A percentile compares a stretch with the other conserved stretches of the same genome.
Conservation (phyloP, 2,329 filamentous ascomycete species). For the Parascedosporium putredinis region DNA sequence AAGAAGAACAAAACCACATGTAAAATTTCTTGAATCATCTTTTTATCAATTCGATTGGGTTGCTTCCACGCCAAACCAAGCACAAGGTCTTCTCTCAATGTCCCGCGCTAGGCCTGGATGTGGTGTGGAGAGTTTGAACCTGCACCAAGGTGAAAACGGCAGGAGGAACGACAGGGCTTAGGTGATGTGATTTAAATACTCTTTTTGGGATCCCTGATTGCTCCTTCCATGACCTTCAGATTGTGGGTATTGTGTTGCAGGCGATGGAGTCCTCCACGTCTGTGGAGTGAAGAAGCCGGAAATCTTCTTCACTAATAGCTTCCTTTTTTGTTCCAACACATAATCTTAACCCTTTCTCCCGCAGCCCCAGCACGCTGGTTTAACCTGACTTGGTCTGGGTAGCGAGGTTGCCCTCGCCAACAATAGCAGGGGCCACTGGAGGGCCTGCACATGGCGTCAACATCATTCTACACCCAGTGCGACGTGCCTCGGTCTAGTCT, state of each 20-base stretch:
- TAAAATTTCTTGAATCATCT: not conserved
- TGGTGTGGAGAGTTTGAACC: conserved; percentile 1
- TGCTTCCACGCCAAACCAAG: not conserved
- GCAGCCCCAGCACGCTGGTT: not conserved
- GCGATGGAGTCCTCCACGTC: no score
- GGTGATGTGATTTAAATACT: conserved; percentile 1
- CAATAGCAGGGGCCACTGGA: no score
- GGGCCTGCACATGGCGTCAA: not conserved
- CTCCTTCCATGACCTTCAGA: no score
- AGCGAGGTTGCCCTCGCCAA: not conserved
- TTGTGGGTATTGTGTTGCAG: no score
- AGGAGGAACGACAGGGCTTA: not conserved
- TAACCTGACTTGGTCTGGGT: not conserved
- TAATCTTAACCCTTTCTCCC: no score
- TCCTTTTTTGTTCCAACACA: no score
- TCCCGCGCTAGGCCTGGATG: not conserved
- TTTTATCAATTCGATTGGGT: no score
- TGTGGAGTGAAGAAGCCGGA: no score
- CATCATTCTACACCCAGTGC: not conserved
- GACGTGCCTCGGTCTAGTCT: not conserved
- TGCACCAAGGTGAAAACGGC: not conserved
- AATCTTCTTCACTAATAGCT: no score
- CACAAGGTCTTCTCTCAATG: not conserved
- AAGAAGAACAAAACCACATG: not conserved
- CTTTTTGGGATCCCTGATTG: not conserved